phyloP scores from a whole-genome alignment of 768 basidiomycete species.

The Bullera alba region DNA sequence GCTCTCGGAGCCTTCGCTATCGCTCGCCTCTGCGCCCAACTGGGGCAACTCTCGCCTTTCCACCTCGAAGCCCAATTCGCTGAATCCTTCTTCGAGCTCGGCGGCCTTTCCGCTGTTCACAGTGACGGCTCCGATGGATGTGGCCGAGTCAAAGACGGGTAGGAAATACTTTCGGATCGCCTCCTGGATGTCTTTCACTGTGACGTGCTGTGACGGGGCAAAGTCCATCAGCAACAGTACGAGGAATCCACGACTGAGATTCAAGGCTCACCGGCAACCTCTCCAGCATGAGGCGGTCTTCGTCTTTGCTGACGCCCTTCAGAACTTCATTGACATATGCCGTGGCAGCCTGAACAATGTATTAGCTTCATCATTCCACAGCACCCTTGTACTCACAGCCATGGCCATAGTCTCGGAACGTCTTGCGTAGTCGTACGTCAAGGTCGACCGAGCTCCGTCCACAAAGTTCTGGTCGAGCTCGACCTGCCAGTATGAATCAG shows the following conservation, averaged over 20 bases:
- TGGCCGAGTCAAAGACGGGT: slow-evolving; percentile 70
- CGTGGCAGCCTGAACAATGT: slow-evolving; percentile 63
- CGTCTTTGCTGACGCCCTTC: slow-evolving; percentile 68
- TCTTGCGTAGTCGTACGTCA: slow-evolving; percentile 75
- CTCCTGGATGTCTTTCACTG: slow-evolving; percentile 65
- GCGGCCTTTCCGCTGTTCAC: slow-evolving; percentile 74
- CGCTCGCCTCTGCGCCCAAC: slow-evolving; percentile 48
- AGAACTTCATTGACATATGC: slow-evolving; percentile 88
- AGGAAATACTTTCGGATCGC: slow-evolving; percentile 68
- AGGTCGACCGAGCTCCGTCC: slow-evolving; percentile 84
- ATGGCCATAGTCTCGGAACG: slow-evolving; percentile 76
- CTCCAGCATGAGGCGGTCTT: slow-evolving; percentile 59
- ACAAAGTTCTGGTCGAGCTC: slow-evolving; percentile 69
- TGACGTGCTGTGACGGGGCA: slow-evolving; percentile 63
- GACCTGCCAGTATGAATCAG: slow-evolving; percentile 52
- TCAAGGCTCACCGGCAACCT: slow-evolving; percentile 22
- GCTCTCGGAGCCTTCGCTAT: slow-evolving; percentile 8
- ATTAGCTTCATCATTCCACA: not conserved
- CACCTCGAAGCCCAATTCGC: slow-evolving; percentile 66
- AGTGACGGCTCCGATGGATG: slow-evolving; percentile 73
- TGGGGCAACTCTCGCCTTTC: slow-evolving; percentile 61
- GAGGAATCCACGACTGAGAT: no score
- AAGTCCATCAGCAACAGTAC: not conserved
- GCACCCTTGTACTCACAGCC: slow-evolving; percentile 57
- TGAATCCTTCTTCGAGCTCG: slow-evolving; percentile 61